Percentiles rank a stretch among this genome's conserved stretches.
phyloP scores from a whole-genome alignment of 2,329 filamentous ascomycete genomes.

The Clathrospora elynae region DNA sequence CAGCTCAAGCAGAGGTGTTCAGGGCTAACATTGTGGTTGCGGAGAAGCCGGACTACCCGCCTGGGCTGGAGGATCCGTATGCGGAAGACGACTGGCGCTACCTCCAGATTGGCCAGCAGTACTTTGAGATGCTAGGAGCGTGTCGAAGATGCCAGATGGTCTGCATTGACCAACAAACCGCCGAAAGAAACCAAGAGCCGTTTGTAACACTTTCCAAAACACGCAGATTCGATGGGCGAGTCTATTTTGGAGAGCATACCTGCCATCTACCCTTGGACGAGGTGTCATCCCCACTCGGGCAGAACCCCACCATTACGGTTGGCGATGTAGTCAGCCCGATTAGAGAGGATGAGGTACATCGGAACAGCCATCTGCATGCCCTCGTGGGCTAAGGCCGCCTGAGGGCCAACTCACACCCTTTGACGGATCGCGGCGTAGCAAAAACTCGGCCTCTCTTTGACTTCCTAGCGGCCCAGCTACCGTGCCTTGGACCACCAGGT shows the following conservation, averaged over 20 bases:
- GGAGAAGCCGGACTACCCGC: slow-evolving; percentile 48
- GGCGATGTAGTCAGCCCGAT: slow-evolving; percentile 44
- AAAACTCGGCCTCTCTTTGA: slow-evolving; percentile 24
- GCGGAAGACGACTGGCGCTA: slow-evolving; percentile 78
- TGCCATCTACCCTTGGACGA: slow-evolving; percentile 47
- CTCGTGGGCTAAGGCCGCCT: slow-evolving; percentile 32
- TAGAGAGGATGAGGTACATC: slow-evolving; percentile 35
- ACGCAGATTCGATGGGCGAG: slow-evolving; percentile 78
- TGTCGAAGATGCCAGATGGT: slow-evolving; percentile 96
- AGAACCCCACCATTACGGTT: slow-evolving; percentile 48
- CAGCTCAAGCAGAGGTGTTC: slow-evolving; percentile 75
- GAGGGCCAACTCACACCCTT: slow-evolving; percentile 3
- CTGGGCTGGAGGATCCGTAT: slow-evolving; percentile 65
- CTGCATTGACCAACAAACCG: slow-evolving; percentile 86
- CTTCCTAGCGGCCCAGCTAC: slow-evolving; percentile 8
- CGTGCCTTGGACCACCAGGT: slow-evolving; percentile 19
- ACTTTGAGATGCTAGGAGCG: slow-evolving; percentile 75
- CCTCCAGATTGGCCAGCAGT: slow-evolving; percentile 67
- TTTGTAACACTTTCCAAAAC: slow-evolving; percentile 89
- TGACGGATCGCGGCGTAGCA: slow-evolving; percentile 17
- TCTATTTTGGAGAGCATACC: slow-evolving; percentile 85
- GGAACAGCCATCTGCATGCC: slow-evolving; percentile 30
- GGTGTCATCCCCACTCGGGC: slow-evolving; percentile 28
- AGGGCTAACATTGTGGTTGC: slow-evolving; percentile 85
- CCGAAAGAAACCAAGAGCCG: slow-evolving; percentile 78